A percentile compares a stretch with the other conserved stretches of the same genome.
phyloP scores from a whole-genome alignment of 2,329 filamentous ascomycete species.

The Cercospora sp. region DNA sequence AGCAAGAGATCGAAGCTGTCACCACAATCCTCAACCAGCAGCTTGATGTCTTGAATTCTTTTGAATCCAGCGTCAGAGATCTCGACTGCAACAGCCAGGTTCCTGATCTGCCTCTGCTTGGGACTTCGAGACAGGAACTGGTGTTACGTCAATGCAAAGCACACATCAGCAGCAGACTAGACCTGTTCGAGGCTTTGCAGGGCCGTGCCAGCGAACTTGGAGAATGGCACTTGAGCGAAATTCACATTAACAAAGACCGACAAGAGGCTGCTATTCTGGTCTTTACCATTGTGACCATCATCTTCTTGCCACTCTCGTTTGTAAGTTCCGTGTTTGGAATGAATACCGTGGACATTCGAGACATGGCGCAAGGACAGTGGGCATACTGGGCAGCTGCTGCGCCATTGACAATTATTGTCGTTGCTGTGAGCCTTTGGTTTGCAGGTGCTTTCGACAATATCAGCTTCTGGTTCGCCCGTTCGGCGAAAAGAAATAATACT shows the following conservation, averaged over 20 bases:
- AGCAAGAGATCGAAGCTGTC: constrained; percentile 17
- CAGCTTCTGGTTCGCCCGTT: constrained; percentile 7
- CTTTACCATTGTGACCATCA: constrained; percentile 47
- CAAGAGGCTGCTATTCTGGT: constrained; percentile 33
- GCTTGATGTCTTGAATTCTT: constrained; percentile 15
- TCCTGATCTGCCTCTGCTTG: constrained; percentile 3
- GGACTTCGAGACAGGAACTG: constrained; percentile 8
- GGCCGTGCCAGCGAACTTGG: constrained; percentile 15
- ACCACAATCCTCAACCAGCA: constrained; percentile 12
- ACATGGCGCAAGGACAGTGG: constrained; percentile 17
- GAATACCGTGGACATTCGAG: constrained; percentile 39
- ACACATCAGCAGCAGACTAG: constrained; percentile 13
- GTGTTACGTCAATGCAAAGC: constrained; percentile 14
- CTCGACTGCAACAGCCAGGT: constrained; percentile 5
- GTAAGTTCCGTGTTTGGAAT: constrained; percentile 47
- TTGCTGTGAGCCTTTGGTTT: constrained; percentile 18
- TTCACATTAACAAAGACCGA: constrained; percentile 20
- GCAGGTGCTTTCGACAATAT: constrained; percentile 15
- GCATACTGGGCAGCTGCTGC: constrained; percentile 16
- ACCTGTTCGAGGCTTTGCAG: constrained; percentile 16
- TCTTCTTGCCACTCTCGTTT: constrained; percentile 48
- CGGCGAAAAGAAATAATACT: background rate
- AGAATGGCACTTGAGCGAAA: constrained; percentile 17
- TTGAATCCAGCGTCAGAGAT: constrained; percentile 11
- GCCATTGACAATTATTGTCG: constrained; percentile 13